Conservation (phyloP, 2,329 filamentous ascomycete species). For the Fusarium annulatum region DNA sequence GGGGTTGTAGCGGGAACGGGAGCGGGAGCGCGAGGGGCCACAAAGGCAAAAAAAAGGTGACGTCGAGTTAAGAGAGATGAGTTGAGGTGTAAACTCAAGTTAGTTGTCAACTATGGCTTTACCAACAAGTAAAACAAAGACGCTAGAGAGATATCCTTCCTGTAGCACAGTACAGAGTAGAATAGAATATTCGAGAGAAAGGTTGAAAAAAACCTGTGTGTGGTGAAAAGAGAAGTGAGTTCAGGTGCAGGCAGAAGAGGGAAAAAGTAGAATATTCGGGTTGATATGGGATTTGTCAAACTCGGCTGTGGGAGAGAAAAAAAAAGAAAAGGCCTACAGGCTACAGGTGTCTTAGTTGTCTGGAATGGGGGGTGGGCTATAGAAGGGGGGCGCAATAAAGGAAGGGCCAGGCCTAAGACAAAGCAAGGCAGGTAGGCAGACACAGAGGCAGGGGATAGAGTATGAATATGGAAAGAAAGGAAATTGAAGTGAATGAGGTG, state of each 20-base stretch:
- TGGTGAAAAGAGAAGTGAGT: slow-evolving; percentile 40
- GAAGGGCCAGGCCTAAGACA: slow-evolving; percentile 33
- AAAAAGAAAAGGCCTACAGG: slow-evolving; percentile 35
- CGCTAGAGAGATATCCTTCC: not conserved
- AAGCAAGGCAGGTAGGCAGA: slow-evolving; percentile 31
- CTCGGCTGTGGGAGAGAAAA: slow-evolving; percentile 46
- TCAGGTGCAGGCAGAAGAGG: slow-evolving; percentile 36
- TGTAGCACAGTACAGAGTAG: slow-evolving; percentile 9
- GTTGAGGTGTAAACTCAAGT: slow-evolving; percentile 17
- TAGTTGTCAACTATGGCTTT: slow-evolving; percentile 20
- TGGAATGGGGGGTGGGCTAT: slow-evolving; percentile 40
- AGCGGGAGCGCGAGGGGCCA: slow-evolving; percentile 42
- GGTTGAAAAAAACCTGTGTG: slow-evolving; percentile 38
- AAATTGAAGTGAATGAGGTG: slow-evolving; percentile 32
- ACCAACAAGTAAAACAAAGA: slow-evolving; percentile 19
- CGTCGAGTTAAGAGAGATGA: slow-evolving; percentile 22
- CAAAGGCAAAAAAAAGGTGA: slow-evolving; percentile 37
- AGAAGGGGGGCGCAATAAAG: slow-evolving; percentile 29
- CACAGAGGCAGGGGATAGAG: slow-evolving; percentile 19
- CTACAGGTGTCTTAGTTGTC: slow-evolving; percentile 25
- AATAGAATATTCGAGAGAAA: slow-evolving; percentile 20
- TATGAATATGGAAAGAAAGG: slow-evolving; percentile 15
- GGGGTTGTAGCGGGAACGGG: slow-evolving; percentile 39
- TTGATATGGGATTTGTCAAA: slow-evolving; percentile 47
- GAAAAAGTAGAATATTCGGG: slow-evolving; percentile 45